Evolutionary conservation across 2,329 filamentous ascomycete species (phyloP), one percentile per base, ranked within the genome.

Genomic region (Tolypocladium amazonense): DNA sequence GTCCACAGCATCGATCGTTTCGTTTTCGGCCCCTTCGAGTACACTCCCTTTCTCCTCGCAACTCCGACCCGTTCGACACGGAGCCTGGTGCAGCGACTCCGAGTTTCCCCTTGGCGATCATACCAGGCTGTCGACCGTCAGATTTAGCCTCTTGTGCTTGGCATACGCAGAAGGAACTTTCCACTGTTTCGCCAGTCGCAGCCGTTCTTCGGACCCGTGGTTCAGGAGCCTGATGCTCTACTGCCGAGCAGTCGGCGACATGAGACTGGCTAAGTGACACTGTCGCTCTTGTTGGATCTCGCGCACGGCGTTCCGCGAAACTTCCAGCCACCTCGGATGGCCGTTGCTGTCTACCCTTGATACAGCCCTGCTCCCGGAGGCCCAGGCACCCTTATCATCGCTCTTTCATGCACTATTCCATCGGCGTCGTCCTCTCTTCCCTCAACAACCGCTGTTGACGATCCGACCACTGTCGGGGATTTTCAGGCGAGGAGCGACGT

Each of bases 401-500:
- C 47, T 12, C 47, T 33, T 5, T 52, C 11, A 6, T 52, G 27
- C 47, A n/a, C 27, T 9, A 20, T 33, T 15, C 30, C 50, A 23
- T 20, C 30, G 23, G 50, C 20, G 30, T 35, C 50, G 20, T 37
- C 20, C 30, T 54, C 50, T 1, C 30, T 23, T 6, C 30, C 15
- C 5, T 23, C 50, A 15, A 37, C 50, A 14, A 15, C 30, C 15
- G 54, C 54, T 12, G 30, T 14, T 56, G 37, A 45, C 45, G 37
- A 56, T 52, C 60, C 58, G 35, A 60, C 69, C 73, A 72, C 69
- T 71, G 73, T 78, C 76, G 75, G 72, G 67, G 67, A 74, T 78
- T 79, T 77, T 77, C 78, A 67, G 79, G 78, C 76, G 77, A 79
- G 73, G 71, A 72, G 74, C 76, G 74, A 79, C 73, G 65, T 72